A percentile compares a stretch with the other conserved stretches of the same genome.
Evolutionary conservation across 805 yeast genomes (phyloP).

Genomic region (Lipomyces japonicus): DNA sequence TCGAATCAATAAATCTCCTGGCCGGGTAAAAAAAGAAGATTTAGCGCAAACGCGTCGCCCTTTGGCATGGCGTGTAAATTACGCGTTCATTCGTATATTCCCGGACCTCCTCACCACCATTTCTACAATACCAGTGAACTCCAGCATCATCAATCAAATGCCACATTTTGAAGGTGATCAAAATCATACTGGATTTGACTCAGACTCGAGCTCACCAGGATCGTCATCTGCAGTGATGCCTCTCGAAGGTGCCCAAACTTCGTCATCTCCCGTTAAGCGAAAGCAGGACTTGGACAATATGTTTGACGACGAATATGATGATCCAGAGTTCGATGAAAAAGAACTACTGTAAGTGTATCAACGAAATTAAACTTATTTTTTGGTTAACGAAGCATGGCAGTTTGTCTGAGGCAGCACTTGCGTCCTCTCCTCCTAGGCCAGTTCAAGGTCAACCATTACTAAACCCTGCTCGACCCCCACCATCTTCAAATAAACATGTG

Average conservation of each 20-base stretch:
- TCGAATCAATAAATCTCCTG: no score
- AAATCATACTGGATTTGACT: background rate
- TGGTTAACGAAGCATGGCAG: no score
- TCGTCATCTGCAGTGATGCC: background rate
- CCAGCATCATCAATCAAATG: constrained; percentile 4
- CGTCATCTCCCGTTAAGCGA: background rate
- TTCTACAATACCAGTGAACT: no score
- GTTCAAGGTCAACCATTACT: background rate
- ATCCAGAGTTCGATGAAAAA: background rate
- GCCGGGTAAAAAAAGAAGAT: no score
- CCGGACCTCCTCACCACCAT: no score
- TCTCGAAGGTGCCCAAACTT: background rate
- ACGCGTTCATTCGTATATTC: no score
- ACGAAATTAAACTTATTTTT: background rate
- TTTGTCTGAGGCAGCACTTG: no score
- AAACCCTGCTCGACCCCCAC: background rate
- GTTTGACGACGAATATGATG: background rate
- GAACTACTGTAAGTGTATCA: background rate
- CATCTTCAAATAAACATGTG: background rate
- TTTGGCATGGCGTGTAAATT: no score
- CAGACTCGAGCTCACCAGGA: constrained; percentile 15
- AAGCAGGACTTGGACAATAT: background rate
- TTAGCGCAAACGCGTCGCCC: no score
- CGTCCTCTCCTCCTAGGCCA: background rate
- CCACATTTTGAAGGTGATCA: constrained; percentile 19